Evolutionary conservation across 768 basidiomycete species (phyloP).

Genomic region (Boletus huronensis): DNA sequence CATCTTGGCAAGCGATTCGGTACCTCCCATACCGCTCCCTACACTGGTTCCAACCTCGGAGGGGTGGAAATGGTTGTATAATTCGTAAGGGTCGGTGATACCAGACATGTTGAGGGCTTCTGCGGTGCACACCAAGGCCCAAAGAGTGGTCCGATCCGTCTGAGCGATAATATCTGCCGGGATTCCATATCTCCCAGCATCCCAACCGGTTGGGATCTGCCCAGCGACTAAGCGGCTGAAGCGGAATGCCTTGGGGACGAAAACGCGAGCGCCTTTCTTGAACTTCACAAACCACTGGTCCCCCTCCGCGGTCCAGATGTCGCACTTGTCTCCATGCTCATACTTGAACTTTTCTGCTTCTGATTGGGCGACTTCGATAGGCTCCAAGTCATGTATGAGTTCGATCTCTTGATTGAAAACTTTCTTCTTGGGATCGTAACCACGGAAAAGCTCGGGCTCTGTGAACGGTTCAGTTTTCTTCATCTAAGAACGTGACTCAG

Average conservation of each 20-base stretch:
- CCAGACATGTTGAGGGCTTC: slow-evolving; percentile 97
- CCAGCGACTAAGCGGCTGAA: slow-evolving; percentile 95
- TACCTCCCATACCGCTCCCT: slow-evolving; percentile 98
- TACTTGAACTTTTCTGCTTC: slow-evolving; percentile 96
- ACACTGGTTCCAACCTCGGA: slow-evolving; percentile 92
- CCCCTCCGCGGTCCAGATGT: slow-evolving; percentile 87
- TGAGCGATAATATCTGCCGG: slow-evolving; percentile 95
- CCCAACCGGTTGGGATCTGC: slow-evolving; percentile 96
- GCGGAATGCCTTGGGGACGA: slow-evolving; percentile 91
- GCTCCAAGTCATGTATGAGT: slow-evolving; percentile 93
- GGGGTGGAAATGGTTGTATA: slow-evolving; percentile 96
- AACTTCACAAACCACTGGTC: slow-evolving; percentile 99
- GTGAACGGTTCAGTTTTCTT: slow-evolving; percentile 15
- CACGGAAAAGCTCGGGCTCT: slow-evolving; percentile 98
- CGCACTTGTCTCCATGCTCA: slow-evolving; percentile 95
- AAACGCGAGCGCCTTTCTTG: slow-evolving; percentile 94
- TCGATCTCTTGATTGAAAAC: slow-evolving; percentile 96
- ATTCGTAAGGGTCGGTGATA: slow-evolving; percentile 95
- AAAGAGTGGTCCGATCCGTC: slow-evolving; percentile 87
- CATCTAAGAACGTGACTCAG: neutral
- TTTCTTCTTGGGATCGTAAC: slow-evolving; percentile 97
- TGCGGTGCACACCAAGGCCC: slow-evolving; percentile 92
- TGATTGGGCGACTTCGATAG: slow-evolving; percentile 86
- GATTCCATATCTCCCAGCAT: slow-evolving; percentile 94
- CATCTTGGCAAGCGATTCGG: slow-evolving; percentile 88